Percentiles rank a stretch among this genome's conserved stretches.
phyloP scores from a whole-genome alignment of 768 basidiomycete species.

The Pulveroboletus sp. region DNA sequence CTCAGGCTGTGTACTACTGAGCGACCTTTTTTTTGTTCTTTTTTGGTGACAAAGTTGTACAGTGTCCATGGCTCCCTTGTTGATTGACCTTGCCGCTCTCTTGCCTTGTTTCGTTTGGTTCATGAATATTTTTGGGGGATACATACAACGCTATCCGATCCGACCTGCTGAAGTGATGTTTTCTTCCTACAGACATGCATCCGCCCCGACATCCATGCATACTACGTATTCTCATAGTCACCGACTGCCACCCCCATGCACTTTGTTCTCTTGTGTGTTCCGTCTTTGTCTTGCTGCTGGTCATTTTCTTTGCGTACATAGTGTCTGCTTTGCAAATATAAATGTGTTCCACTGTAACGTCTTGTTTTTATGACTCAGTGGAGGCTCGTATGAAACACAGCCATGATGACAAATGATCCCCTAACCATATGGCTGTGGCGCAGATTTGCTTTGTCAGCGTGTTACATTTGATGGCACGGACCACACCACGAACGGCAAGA shows the following conservation, averaged over 20 bases:
- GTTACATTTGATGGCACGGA: conserved; percentile 15
- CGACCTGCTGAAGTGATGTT: conserved; percentile 18
- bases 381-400: too few species aligned
- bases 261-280: conserved; percentile 6
- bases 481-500: conserved; percentile 6
- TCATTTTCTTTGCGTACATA: conserved; percentile 15
- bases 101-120: conserved; percentile 19
- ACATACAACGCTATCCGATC: conserved; percentile 18
- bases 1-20: conserved; percentile 64
- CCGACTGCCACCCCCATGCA: conserved; percentile 20
- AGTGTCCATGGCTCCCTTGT: conserved; percentile 15
- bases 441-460: conserved; percentile 22
- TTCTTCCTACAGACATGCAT: conserved; percentile 26
- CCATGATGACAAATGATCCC: background rate
- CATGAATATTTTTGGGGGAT: conserved; percentile 14
- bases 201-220: conserved; percentile 22
- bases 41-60: conserved; percentile 4
- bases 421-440: conserved; percentile 4
- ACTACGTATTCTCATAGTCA: conserved; percentile 17
- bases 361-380: too few species aligned
- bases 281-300: conserved; percentile 12
- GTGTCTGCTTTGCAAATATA: conserved; percentile 16
- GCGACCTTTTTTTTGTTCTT: conserved; percentile 4
- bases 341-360: too few species aligned
- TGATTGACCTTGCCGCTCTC: background rate